Evolutionary conservation across 2,329 filamentous ascomycete genomes (phyloP).

Genomic region (Cadophora sp.): DNA sequence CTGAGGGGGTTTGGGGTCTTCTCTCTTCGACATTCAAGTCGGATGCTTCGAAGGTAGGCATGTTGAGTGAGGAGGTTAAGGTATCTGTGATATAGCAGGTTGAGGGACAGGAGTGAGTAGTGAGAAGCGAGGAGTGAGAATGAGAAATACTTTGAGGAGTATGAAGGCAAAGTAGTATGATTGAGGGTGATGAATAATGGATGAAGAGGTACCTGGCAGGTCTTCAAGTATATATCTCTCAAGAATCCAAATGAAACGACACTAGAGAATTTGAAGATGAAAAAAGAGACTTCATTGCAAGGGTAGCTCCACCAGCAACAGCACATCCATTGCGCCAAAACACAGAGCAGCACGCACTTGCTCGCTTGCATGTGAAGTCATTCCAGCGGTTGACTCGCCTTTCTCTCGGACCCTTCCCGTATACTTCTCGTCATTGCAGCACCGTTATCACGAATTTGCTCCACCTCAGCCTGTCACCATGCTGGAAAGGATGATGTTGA

Average conservation of each 20-base stretch:
- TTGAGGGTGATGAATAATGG: conserved; percentile 8
- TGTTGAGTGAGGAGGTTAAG: conserved; percentile 47
- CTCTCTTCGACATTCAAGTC: conserved; percentile 55
- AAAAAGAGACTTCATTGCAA: conserved; percentile 26
- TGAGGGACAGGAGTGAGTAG: background rate
- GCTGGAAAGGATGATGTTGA: conserved; percentile 27
- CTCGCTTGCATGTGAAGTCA: conserved; percentile 36
- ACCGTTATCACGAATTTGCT: conserved; percentile 22
- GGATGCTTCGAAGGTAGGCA: conserved; percentile 66
- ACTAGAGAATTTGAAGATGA: conserved; percentile 40
- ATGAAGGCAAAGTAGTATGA: background rate
- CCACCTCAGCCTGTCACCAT: conserved; percentile 27
- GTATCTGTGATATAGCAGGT: background rate
- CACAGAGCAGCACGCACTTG: conserved; percentile 3
- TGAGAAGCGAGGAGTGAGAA: background rate
- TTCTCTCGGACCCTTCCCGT: background rate
- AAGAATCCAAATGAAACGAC: conserved; percentile 32
- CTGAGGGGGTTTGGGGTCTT: conserved; percentile 30
- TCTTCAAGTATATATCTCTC: conserved; percentile 41
- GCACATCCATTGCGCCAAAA: background rate
- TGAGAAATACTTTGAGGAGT: conserved; percentile 1
- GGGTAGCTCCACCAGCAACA: conserved; percentile 9
- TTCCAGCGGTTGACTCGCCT: conserved; percentile 22
- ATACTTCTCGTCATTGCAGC: conserved; percentile 15
- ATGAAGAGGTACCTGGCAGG: conserved; percentile 9